phyloP scores from a whole-genome alignment of 139 green algal species.

The Volvox reticuliferus region DNA sequence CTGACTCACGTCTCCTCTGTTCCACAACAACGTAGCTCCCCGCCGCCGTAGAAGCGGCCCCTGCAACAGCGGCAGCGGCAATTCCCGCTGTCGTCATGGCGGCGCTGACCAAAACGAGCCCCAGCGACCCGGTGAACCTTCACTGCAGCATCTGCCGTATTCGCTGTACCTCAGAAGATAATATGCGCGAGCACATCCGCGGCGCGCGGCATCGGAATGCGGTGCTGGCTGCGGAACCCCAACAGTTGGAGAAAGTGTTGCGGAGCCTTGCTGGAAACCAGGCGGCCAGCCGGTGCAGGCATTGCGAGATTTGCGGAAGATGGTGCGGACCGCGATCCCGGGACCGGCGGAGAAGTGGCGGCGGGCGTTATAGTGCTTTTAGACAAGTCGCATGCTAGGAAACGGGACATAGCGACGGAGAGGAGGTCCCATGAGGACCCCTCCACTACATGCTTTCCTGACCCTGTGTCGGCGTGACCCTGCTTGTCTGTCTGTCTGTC shows the following conservation, averaged over 20 bases:
- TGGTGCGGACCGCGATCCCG: not conserved
- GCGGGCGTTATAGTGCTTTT: too few species aligned
- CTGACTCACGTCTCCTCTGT: not conserved
- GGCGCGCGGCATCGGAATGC: not conserved
- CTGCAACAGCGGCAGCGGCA: not conserved
- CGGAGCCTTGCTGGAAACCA: too few species aligned
- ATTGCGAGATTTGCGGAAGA: conserved; percentile 25
- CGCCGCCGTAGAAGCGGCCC: not conserved
- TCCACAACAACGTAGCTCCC: not conserved
- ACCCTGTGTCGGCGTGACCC: too few species aligned
- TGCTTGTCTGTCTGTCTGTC: too few species aligned
- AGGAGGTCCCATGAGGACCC: too few species aligned
- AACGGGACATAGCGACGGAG: too few species aligned
- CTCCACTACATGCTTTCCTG: too few species aligned
- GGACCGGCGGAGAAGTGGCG: too few species aligned
- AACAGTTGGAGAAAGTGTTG: not conserved
- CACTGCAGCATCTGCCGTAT: conserved; percentile 15
- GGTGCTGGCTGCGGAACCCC: not conserved
- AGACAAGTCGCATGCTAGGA: too few species aligned
- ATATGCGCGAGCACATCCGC: not conserved
- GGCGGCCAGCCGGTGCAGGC: not conserved
- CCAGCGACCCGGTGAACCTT: not conserved
- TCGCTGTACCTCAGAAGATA: not conserved
- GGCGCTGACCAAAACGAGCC: not conserved
- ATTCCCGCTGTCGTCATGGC: not conserved